Percentiles rank a stretch among this genome's conserved stretches.
phyloP scores from a whole-genome alignment of 139 green algal species.

The Coelastrella sp. region DNA sequence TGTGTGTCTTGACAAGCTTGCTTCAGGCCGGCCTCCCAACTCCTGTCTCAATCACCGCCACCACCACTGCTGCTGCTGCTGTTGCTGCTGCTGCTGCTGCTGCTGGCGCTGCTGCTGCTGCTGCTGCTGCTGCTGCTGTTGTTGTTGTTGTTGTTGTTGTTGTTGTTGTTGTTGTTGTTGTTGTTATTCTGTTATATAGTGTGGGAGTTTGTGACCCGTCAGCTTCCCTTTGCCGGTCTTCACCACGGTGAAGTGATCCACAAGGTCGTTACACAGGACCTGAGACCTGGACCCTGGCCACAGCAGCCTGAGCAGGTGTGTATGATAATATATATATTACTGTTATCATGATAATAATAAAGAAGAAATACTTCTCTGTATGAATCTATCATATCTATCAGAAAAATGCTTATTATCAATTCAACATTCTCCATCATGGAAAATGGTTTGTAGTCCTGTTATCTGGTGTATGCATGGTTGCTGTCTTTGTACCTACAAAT shows the following conservation, averaged over 20 bases:
- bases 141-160: background rate
- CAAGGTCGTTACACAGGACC: slow-evolving; percentile 39
- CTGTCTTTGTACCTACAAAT: too few relatives aligned
- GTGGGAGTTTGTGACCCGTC: slow-evolving; percentile 29
- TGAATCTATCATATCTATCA: background rate
- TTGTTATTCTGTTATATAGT: background rate
- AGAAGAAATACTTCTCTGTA: background rate
- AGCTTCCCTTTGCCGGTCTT: slow-evolving; percentile 24
- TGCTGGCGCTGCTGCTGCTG: background rate
- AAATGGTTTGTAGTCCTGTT: too few relatives aligned
- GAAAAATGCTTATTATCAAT: too few relatives aligned
- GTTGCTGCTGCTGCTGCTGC: background rate
- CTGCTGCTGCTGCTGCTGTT: background rate
- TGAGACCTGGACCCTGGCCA: slow-evolving; percentile 14
- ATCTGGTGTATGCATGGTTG: too few relatives aligned
- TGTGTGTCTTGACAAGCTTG: too few relatives aligned
- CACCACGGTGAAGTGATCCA: slow-evolving; percentile 39
- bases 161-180: too few relatives aligned
- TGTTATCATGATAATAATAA: background rate
- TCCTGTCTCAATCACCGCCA: background rate
- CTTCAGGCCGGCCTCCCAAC: too few relatives aligned
- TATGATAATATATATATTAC: background rate
- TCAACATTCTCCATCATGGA: too few relatives aligned
- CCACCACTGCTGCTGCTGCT: background rate
- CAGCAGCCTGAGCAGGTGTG: background rate